phyloP scores from a whole-genome alignment of 1,139 yeast genomes.

The Geotrichum klebahnii region DNA sequence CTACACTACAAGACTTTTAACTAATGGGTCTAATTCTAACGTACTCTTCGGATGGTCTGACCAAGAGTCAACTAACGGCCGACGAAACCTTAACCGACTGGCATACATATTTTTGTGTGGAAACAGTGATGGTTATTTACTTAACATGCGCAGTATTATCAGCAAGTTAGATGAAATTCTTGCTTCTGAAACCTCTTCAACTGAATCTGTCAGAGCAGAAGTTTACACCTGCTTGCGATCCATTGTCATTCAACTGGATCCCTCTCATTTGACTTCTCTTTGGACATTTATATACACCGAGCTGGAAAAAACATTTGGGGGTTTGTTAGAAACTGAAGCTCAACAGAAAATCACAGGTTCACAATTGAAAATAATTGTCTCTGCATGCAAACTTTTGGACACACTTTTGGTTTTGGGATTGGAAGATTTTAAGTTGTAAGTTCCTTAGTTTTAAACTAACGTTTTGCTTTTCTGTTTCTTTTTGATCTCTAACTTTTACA shows the following conservation, averaged over 20 bases:
- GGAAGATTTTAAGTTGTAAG: slow-evolving; percentile 70
- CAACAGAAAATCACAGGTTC: slow-evolving; percentile 23
- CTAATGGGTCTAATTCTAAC: slow-evolving; percentile 50
- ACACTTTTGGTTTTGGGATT: slow-evolving; percentile 58
- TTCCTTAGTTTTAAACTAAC: background rate
- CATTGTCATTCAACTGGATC: slow-evolving; percentile 57
- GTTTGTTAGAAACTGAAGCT: slow-evolving; percentile 34
- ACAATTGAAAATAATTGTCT: slow-evolving; percentile 31
- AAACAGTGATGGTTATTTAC: slow-evolving; percentile 54
- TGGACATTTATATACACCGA: slow-evolving; percentile 70
- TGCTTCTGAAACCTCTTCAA: slow-evolving; percentile 30
- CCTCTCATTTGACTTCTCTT: slow-evolving; percentile 58
- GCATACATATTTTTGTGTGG: slow-evolving; percentile 59
- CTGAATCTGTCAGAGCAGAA: slow-evolving; percentile 40
- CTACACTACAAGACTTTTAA: slow-evolving; percentile 47
- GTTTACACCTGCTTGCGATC: slow-evolving; percentile 59
- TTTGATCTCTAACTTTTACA: slow-evolving; percentile 6
- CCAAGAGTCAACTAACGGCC: slow-evolving; percentile 54
- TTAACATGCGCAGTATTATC: slow-evolving; percentile 50
- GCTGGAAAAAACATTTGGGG: slow-evolving; percentile 51
- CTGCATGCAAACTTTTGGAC: slow-evolving; percentile 75
- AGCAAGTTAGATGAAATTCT: slow-evolving; percentile 43
- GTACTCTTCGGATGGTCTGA: slow-evolving; percentile 72
- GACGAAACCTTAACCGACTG: slow-evolving; percentile 53
- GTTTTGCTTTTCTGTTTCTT: background rate